Conservation (phyloP, 1,284 basidiomycete genomes). For the Malassezia sp. region DNA sequence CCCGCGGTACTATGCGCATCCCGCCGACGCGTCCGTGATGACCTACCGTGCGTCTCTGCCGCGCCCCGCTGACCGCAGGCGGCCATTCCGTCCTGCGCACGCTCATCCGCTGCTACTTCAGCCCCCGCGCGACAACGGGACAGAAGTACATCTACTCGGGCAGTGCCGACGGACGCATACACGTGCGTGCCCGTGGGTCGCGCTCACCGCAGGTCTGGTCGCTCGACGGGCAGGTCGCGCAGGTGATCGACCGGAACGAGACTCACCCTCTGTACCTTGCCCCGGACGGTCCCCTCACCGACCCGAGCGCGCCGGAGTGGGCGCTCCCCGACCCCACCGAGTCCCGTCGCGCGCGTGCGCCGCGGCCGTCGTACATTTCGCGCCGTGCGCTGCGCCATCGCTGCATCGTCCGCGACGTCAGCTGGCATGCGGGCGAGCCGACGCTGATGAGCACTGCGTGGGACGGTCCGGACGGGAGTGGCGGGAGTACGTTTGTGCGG, state of each 20-base stretch:
- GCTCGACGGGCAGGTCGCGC: constrained; percentile 70
- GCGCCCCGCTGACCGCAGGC: not conserved
- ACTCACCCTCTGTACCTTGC: constrained; percentile 56
- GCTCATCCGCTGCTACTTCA: constrained; percentile 90
- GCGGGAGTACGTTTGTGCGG: constrained; percentile 18
- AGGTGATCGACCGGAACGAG: constrained; percentile 69
- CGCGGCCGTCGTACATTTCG: not conserved
- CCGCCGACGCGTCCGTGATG: constrained; percentile 87
- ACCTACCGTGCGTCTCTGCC: constrained; percentile 53
- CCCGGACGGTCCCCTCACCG: constrained; percentile 31
- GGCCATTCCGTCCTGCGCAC: constrained; percentile 87
- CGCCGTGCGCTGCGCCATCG: not conserved
- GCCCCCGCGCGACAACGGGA: constrained; percentile 79
- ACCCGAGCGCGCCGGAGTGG: constrained; percentile 22
- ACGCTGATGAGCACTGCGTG: constrained; percentile 82
- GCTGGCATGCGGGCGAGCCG: constrained; percentile 79
- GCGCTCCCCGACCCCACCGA: not conserved
- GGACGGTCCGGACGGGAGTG: constrained; percentile 51
- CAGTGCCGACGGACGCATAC: constrained; percentile 58
- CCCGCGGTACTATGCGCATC: constrained; percentile 55
- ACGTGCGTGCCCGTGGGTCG: constrained; percentile 16
- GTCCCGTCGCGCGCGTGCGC: not conserved
- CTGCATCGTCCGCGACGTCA: constrained; percentile 68
- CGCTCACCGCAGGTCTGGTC: constrained; percentile 68
- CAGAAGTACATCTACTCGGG: constrained; percentile 88